phyloP scores from a whole-genome alignment of 257 asterid genomes.

The Thymus mandschuricus region DNA sequence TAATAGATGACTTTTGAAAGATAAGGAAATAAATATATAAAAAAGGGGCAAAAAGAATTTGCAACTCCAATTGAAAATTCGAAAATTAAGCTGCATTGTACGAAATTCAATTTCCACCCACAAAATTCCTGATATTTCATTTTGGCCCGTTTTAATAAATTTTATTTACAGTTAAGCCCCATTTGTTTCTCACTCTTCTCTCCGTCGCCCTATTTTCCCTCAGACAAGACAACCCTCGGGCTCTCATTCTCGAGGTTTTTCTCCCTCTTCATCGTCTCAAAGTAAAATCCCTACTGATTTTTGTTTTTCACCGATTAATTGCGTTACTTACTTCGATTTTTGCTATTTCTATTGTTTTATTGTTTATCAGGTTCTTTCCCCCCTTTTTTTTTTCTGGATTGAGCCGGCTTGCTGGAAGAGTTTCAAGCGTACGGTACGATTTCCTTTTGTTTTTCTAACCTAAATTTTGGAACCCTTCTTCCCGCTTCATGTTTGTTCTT shows the following conservation, averaged over 20 bases:
- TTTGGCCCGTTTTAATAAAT: not conserved
- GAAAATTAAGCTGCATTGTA: not conserved
- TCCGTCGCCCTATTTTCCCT: conserved; percentile 26
- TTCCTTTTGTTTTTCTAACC: conserved; percentile 19
- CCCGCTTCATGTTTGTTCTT: not conserved
- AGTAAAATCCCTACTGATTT: conserved; percentile 24
- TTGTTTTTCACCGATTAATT: conserved; percentile 11
- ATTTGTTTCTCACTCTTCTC: conserved; percentile 9
- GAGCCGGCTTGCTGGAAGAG: conserved; percentile 28
- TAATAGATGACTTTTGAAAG: too few species aligned
- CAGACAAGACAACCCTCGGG: conserved; percentile 29
- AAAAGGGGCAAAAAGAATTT: too few species aligned
- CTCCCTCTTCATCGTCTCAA: conserved; percentile 30
- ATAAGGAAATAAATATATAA: too few species aligned
- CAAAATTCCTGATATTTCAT: conserved; percentile 3
- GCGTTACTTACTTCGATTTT: not conserved
- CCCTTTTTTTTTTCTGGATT: conserved; percentile 1
- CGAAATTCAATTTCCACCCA: conserved; percentile 14
- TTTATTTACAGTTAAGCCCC: conserved; percentile 21
- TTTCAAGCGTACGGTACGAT: conserved; percentile 33
- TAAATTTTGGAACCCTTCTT: conserved; percentile 12
- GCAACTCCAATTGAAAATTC: too few species aligned
- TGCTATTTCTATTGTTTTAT: not conserved
- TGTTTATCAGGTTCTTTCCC: conserved; percentile 9
- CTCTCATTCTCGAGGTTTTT: conserved; percentile 31